phyloP scores from a whole-genome alignment of 2,329 filamentous ascomycete species.

The Phyllosticta citriasiana region DNA sequence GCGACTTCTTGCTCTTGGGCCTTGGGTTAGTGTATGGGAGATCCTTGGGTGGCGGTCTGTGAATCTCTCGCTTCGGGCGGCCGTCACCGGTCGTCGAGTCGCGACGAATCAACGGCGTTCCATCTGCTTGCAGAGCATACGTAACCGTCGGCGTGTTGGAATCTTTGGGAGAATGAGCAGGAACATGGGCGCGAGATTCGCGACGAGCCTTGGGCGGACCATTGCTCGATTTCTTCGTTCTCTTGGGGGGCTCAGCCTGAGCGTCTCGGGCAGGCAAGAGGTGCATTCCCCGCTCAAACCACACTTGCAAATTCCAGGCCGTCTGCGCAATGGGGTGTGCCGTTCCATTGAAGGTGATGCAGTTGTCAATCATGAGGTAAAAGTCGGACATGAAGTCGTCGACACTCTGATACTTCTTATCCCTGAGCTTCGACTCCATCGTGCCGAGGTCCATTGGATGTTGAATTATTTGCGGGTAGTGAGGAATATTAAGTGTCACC shows the following conservation, averaged over 20 bases:
- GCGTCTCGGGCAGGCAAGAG: slow-evolving; percentile 51
- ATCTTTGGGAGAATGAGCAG: slow-evolving; percentile 35
- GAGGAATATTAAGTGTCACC: slow-evolving; percentile 65
- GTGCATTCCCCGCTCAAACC: slow-evolving; percentile 51
- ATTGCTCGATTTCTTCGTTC: slow-evolving; percentile 39
- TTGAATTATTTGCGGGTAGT: slow-evolving; percentile 61
- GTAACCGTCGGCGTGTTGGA: slow-evolving; percentile 32
- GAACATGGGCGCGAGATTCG: slow-evolving; percentile 35
- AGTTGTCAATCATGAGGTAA: slow-evolving; percentile 68
- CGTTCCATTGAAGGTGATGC: slow-evolving; percentile 70
- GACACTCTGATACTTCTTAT: slow-evolving; percentile 57
- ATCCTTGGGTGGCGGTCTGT: slow-evolving; percentile 82
- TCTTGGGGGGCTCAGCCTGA: slow-evolving; percentile 44
- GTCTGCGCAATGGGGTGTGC: slow-evolving; percentile 62
- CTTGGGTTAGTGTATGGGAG: slow-evolving; percentile 76
- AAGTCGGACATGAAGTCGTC: slow-evolving; percentile 67
- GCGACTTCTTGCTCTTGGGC: slow-evolving; percentile 82
- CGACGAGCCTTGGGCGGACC: slow-evolving; percentile 36
- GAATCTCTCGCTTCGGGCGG: slow-evolving; percentile 86
- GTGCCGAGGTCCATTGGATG: slow-evolving; percentile 76
- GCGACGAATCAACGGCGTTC: slow-evolving; percentile 71
- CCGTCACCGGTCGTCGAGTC: slow-evolving; percentile 72
- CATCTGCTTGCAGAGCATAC: slow-evolving; percentile 69
- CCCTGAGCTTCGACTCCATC: slow-evolving; percentile 72
- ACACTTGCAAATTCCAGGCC: slow-evolving; percentile 50